phyloP scores from a whole-genome alignment of 306 rosid genomes.

The Cicer cuneatum region DNA sequence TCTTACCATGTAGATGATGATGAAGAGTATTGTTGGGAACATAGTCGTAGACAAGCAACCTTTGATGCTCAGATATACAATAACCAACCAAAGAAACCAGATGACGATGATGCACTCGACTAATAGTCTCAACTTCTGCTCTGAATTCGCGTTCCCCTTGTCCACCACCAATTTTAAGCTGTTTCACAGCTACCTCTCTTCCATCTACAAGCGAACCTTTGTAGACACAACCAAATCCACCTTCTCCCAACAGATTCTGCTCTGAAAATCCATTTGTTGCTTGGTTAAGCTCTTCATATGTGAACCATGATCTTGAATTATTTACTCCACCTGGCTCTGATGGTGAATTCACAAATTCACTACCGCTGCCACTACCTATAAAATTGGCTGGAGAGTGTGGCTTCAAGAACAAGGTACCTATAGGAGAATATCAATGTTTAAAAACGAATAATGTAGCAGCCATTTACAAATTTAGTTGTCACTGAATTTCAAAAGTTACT shows the following conservation, averaged over 20 bases:
- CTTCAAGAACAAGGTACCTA: conserved; percentile 79
- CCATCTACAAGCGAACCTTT: conserved; percentile 83
- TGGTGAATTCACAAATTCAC: conserved; percentile 64
- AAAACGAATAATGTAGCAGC: conserved; percentile 19
- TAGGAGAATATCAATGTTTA: conserved; percentile 46
- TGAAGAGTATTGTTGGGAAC: conserved; percentile 88
- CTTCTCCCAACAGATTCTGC: conserved; percentile 86
- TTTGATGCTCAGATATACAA: conserved; percentile 86
- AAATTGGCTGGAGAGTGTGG: conserved; percentile 67
- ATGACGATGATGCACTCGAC: conserved; percentile 98
- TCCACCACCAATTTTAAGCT: conserved; percentile 86
- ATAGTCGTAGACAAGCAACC: conserved; percentile 89
- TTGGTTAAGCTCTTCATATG: conserved; percentile 80
- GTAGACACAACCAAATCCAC: conserved; percentile 99
- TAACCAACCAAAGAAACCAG: conserved; percentile 96
- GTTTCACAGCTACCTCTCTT: conserved; percentile 95
- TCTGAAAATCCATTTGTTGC: conserved; percentile 82
- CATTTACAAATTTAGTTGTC: conserved; percentile 25
- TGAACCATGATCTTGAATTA: conserved; percentile 77
- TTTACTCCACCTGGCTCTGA: conserved; percentile 75
- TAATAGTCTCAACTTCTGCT: conserved; percentile 96
- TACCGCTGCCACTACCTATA: conserved; percentile 60
- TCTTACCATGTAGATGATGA: conserved; percentile 94
- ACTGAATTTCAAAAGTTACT: conserved; percentile 24
- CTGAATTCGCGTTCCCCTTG: conserved; percentile 99